A percentile compares a stretch with the other conserved stretches of the same genome.
phyloP scores from a whole-genome alignment of 1,284 basidiomycete species.

The Exsudoporus floridanus region DNA sequence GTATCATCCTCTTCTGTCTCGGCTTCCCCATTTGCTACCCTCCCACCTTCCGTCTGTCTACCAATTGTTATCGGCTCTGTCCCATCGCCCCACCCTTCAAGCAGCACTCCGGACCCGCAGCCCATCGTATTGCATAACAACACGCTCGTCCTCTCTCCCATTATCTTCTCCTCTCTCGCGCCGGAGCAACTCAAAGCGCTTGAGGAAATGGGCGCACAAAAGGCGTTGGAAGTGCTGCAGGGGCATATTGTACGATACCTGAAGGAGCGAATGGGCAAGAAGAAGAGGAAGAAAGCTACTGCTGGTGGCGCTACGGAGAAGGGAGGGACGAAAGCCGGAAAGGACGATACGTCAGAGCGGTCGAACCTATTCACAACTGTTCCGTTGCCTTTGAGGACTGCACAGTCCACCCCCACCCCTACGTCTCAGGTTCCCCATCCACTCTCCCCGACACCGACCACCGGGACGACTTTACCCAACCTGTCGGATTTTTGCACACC shows the following conservation, averaged over 20 bases:
- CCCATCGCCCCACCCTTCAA: slow-evolving; percentile 45
- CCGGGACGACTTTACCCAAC: background rate
- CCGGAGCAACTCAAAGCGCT: slow-evolving; percentile 73
- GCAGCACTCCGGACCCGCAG: slow-evolving; percentile 49
- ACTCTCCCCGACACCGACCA: background rate
- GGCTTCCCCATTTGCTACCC: slow-evolving; percentile 22
- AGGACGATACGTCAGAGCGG: slow-evolving; percentile 13
- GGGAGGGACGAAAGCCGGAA: slow-evolving; percentile 9
- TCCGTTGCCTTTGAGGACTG: slow-evolving; percentile 36
- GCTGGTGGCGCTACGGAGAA: slow-evolving; percentile 8
- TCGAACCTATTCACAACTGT: slow-evolving; percentile 41
- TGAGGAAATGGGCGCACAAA: slow-evolving; percentile 79
- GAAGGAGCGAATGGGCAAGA: slow-evolving; percentile 66
- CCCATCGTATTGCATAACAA: slow-evolving; percentile 85
- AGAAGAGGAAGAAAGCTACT: slow-evolving; percentile 33
- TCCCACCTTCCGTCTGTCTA: slow-evolving; percentile 41
- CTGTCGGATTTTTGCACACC: slow-evolving; percentile 15
- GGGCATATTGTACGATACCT: slow-evolving; percentile 82
- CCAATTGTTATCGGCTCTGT: slow-evolving; percentile 63
- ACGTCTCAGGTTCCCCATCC: background rate
- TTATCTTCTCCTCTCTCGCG: slow-evolving; percentile 79
- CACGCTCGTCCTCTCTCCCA: slow-evolving; percentile 80
- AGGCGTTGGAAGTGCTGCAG: slow-evolving; percentile 80
- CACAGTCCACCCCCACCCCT: slow-evolving; percentile 19
- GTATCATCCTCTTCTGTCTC: slow-evolving; percentile 21